Conservation (phyloP, 305 asterid species). For the Rubia peregrina region DNA sequence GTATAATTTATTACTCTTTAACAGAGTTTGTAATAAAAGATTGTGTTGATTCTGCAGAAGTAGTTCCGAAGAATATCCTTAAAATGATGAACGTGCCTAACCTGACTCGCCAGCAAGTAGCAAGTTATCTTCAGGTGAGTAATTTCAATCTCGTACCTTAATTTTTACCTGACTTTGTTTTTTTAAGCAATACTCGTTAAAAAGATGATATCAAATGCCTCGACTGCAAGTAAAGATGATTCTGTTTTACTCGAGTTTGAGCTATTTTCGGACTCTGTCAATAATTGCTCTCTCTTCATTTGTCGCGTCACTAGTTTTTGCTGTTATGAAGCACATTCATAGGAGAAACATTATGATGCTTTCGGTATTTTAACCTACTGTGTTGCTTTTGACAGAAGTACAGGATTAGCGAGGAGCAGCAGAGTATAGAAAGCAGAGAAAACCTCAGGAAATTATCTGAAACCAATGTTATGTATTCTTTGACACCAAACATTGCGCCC, state of each 20-base stretch:
- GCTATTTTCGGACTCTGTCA: neutral
- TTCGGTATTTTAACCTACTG: neutral
- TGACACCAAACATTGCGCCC: neutral
- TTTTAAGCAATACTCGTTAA: too few relatives aligned
- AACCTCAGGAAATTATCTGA: neutral
- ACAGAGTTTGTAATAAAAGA: too few relatives aligned
- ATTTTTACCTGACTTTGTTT: neutral
- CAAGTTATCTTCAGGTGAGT: conserved; percentile 39
- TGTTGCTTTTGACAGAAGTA: conserved; percentile 19
- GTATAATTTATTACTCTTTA: too few relatives aligned
- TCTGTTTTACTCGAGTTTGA: too few relatives aligned
- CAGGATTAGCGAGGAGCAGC: conserved; percentile 2
- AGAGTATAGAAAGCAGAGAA: neutral
- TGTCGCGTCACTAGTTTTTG: neutral
- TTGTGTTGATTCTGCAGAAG: conserved; percentile 18
- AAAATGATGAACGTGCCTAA: conserved; percentile 29
- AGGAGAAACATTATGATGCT: neutral
- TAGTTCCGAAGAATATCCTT: conserved; percentile 29
- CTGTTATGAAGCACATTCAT: neutral
- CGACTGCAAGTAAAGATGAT: neutral
- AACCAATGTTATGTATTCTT: neutral
- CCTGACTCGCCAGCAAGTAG: conserved; percentile 23
- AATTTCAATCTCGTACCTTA: neutral
- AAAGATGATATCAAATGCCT: too few relatives aligned
- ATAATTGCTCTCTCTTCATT: too few relatives aligned